Percentiles rank a stretch among this genome's conserved stretches.
Conservation (phyloP, 306 rosid species). For the Carpinus fangiana region DNA sequence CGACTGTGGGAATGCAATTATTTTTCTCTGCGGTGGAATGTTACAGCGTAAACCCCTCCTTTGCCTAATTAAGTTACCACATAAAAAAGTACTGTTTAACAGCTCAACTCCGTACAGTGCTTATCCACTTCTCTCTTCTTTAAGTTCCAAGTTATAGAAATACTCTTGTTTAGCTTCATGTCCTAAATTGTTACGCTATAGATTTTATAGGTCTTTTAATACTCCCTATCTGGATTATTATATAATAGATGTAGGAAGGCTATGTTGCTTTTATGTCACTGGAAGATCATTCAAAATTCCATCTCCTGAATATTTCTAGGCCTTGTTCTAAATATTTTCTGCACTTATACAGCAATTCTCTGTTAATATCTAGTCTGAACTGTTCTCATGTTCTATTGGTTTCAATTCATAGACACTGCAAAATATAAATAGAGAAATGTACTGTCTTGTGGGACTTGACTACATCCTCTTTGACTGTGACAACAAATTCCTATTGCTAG, state of each 20-base stretch:
- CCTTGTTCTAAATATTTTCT: slow-evolving; percentile 9
- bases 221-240: neutral
- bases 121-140: neutral
- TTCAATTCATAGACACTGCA: neutral
- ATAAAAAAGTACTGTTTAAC: neutral
- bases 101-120: neutral
- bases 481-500: neutral
- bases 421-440: neutral
- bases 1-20: neutral
- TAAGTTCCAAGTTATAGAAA: slow-evolving; percentile 3
- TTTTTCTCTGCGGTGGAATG: neutral
- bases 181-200: neutral
- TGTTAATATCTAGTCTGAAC: neutral
- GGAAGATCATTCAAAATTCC: neutral
- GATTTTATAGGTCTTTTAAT: neutral
- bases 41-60: neutral
- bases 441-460: neutral
- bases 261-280: neutral
- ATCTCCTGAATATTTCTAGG: neutral
- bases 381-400: neutral
- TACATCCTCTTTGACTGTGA: neutral
- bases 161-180: neutral
- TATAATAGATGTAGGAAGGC: neutral
- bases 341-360: slow-evolving; percentile 1
- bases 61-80: neutral